Evolutionary conservation across 805 yeast genomes (phyloP).

Genomic region (Monosporozyma siamensis): DNA sequence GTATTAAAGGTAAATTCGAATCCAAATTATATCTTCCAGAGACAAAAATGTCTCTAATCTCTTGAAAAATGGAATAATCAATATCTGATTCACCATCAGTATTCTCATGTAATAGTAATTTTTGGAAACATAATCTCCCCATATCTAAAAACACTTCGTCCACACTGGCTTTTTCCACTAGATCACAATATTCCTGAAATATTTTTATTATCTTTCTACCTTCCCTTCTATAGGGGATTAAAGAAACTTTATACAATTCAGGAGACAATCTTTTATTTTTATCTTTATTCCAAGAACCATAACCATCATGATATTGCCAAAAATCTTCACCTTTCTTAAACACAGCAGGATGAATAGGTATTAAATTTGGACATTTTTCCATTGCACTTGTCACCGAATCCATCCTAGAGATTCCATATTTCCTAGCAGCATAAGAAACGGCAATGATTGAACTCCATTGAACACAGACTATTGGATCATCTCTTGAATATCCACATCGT

Average conservation of each 20-base stretch:
- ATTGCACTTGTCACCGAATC: slow-evolving; percentile 60
- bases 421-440: slow-evolving; percentile 81
- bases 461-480: slow-evolving; percentile 85
- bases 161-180: slow-evolving; percentile 88
- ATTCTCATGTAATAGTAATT: slow-evolving; percentile 24
- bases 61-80: slow-evolving; percentile 1
- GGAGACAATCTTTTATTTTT: slow-evolving; percentile 49
- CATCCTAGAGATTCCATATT: slow-evolving; percentile 72
- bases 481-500: slow-evolving; percentile 50
- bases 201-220: slow-evolving; percentile 68
- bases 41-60: slow-evolving; percentile 15
- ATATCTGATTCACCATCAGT: neutral
- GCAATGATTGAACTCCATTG: slow-evolving; percentile 92
- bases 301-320: slow-evolving; percentile 60
- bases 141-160: slow-evolving; percentile 88
- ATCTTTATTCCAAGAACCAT: slow-evolving; percentile 29
- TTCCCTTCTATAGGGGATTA: slow-evolving; percentile 87
- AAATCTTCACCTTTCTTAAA: slow-evolving; percentile 76
- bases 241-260: slow-evolving; percentile 65
- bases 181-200: slow-evolving; percentile 50
- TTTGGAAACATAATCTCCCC: slow-evolving; percentile 51
- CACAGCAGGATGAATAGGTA: slow-evolving; percentile 88
- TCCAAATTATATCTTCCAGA: slow-evolving; percentile 20
- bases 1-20: slow-evolving; percentile 20
- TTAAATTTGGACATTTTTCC: slow-evolving; percentile 63